Evolutionary conservation across 2,329 filamentous ascomycete species (phyloP).

Genomic region (Penicillium sp.): DNA sequence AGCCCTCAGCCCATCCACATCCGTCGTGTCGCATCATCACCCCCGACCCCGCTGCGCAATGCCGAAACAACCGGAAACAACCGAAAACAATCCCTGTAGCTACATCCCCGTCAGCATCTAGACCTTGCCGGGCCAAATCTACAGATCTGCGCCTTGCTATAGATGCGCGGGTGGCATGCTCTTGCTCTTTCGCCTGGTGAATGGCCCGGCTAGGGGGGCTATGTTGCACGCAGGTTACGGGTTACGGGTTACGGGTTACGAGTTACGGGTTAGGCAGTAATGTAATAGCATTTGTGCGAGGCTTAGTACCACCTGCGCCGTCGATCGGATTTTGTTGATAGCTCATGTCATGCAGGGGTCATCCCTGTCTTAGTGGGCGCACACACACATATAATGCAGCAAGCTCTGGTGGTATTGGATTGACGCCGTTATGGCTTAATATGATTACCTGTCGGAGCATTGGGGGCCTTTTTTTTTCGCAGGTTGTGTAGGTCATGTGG

Average conservation of each 20-base stretch:
- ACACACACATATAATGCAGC: background rate
- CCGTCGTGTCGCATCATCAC: background rate
- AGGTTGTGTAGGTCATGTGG: constrained; percentile 10
- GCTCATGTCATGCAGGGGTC: background rate
- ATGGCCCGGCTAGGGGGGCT: background rate
- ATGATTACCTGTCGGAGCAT: background rate
- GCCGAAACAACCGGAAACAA: background rate
- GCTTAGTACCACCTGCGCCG: background rate
- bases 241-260: background rate
- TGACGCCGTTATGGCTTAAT: background rate
- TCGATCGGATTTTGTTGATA: background rate
- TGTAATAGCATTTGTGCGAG: background rate
- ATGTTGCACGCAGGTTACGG: background rate
- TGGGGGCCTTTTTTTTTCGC: background rate
- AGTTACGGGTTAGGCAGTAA: background rate
- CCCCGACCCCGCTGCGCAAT: background rate
- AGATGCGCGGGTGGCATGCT: background rate
- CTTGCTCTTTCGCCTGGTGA: background rate
- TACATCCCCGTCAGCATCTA: background rate
- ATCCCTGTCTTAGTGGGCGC: background rate
- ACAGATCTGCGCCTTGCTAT: background rate
- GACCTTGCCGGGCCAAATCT: background rate
- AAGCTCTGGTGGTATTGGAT: background rate
- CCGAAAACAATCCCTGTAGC: background rate
- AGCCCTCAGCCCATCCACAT: background rate